phyloP scores from a whole-genome alignment of 2,329 filamentous ascomycete genomes.

The Penicillium aurantiogriseum region DNA sequence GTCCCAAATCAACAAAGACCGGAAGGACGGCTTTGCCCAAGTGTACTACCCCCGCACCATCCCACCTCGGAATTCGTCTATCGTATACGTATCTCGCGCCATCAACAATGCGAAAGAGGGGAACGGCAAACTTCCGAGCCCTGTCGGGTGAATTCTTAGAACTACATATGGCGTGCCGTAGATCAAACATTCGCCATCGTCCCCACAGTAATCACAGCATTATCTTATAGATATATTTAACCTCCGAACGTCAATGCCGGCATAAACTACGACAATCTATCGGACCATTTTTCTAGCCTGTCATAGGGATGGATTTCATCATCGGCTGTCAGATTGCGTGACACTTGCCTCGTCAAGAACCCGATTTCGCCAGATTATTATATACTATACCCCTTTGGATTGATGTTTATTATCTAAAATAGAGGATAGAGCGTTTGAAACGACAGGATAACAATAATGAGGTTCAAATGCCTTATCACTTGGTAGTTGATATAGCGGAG shows the following conservation, averaged over 20 bases:
- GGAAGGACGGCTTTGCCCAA: not conserved
- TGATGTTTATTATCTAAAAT: not conserved
- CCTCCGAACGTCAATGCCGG: not conserved
- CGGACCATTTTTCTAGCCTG: not conserved
- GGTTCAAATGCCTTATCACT: not conserved
- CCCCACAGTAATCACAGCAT: slow-evolving; percentile 17
- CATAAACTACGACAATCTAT: not conserved
- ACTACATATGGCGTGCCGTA: not conserved
- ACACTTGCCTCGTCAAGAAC: not conserved
- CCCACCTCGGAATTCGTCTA: slow-evolving; percentile 2
- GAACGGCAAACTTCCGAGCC: not conserved
- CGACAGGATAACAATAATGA: not conserved
- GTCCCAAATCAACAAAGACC: not conserved
- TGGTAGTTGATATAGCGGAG: not conserved
- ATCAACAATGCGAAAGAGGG: slow-evolving; percentile 3
- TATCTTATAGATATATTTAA: not conserved
- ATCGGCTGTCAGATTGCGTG: slow-evolving; percentile 19
- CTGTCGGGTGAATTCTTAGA: not conserved
- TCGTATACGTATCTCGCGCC: slow-evolving; percentile 15
- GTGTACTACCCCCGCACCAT: not conserved
- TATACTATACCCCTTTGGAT: not conserved
- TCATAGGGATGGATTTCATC: slow-evolving; percentile 10
- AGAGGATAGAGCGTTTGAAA: not conserved
- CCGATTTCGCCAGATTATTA: not conserved
- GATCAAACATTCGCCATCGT: slow-evolving; percentile 24